Conservation (phyloP, 2,329 filamentous ascomycete species). For the Aspergillus sclerotialis region DNA sequence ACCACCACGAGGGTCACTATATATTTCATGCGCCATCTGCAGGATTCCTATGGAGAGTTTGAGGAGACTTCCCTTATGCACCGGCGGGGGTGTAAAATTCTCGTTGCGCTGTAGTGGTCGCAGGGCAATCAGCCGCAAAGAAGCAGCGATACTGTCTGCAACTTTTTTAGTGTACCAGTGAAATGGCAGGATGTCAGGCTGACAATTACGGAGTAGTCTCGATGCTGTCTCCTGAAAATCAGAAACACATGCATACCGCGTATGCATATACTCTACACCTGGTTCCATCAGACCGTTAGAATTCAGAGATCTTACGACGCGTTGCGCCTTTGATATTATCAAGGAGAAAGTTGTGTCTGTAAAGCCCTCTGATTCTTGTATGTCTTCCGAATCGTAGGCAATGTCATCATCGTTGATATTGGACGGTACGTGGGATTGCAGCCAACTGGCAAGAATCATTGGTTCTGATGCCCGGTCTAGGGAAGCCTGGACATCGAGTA, state of each 20-base stretch:
- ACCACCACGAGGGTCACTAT: conserved; percentile 12
- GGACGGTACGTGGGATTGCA: conserved; percentile 17
- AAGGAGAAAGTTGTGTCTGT: conserved; percentile 22
- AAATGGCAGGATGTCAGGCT: conserved; percentile 14
- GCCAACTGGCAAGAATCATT: conserved; percentile 26
- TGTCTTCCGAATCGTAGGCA: conserved; percentile 15
- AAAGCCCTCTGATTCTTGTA: conserved; percentile 14
- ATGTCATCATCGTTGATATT: conserved; percentile 25
- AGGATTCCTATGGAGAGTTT: conserved; percentile 19
- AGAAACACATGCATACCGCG: conserved; percentile 18
- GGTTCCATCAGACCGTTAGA: conserved; percentile 18
- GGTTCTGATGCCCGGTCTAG: conserved; percentile 25
- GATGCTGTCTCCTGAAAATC: conserved; percentile 18
- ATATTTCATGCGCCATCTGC: conserved; percentile 10
- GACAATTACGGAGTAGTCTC: conserved; percentile 12
- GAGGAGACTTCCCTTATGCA: conserved; percentile 18
- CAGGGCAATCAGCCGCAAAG: conserved; percentile 20
- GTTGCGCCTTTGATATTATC: conserved; percentile 16
- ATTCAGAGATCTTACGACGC: conserved; percentile 15
- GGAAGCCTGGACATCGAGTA: conserved; percentile 23
- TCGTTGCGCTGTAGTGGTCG: conserved; percentile 19
- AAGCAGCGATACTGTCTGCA: conserved; percentile 16
- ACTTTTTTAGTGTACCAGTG: conserved; percentile 20
- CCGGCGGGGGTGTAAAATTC: conserved; percentile 16
- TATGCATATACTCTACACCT: conserved; percentile 13